Evolutionary conservation across 768 basidiomycete species (phyloP).

Genomic region (Mycena vitilis): DNA sequence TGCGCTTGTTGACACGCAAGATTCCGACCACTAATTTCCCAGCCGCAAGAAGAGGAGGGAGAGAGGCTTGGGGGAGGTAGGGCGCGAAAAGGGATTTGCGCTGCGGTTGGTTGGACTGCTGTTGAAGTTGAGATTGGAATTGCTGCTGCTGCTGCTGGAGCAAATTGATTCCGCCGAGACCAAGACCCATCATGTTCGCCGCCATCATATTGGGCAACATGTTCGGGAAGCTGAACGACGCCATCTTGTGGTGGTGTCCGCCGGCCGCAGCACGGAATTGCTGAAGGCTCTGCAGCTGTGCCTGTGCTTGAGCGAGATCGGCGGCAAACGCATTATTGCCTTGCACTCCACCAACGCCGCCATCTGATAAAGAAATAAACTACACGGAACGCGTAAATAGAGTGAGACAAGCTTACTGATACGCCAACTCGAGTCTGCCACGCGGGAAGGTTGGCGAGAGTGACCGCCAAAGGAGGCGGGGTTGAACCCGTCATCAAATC

Average conservation of each 20-base stretch:
- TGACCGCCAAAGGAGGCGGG: slow-evolving; percentile 70
- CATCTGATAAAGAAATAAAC: slow-evolving; percentile 59
- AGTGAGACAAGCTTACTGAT: slow-evolving; percentile 64
- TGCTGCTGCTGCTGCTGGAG: slow-evolving; percentile 95
- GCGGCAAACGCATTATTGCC: slow-evolving; percentile 74
- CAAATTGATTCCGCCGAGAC: slow-evolving; percentile 83
- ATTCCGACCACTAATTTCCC: slow-evolving; percentile 99
- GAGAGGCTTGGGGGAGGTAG: slow-evolving; percentile 96
- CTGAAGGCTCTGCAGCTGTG: slow-evolving; percentile 94
- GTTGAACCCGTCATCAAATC: slow-evolving; percentile 85
- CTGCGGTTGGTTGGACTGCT: slow-evolving; percentile 91
- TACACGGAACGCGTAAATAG: slow-evolving; percentile 15
- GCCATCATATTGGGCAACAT: slow-evolving; percentile 99
- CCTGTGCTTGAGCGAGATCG: slow-evolving; percentile 96
- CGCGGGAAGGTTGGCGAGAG: slow-evolving; percentile 77
- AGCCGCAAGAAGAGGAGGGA: slow-evolving; percentile 95
- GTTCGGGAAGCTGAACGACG: slow-evolving; percentile 97
- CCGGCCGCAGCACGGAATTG: slow-evolving; percentile 96
- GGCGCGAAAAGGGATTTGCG: slow-evolving; percentile 99
- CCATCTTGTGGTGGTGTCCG: slow-evolving; percentile 96
- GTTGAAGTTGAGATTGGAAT: slow-evolving; percentile 95
- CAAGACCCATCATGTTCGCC: slow-evolving; percentile 94
- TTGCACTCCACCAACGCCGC: slow-evolving; percentile 77
- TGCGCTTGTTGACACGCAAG: slow-evolving; percentile 96
- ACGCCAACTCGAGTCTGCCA: slow-evolving; percentile 86